These are phyloP conservation scores for Ceratocystis harringtonii DNA, from an alignment of 2,329 filamentous ascomycete species.

Conservation along the genomic window DNA sequence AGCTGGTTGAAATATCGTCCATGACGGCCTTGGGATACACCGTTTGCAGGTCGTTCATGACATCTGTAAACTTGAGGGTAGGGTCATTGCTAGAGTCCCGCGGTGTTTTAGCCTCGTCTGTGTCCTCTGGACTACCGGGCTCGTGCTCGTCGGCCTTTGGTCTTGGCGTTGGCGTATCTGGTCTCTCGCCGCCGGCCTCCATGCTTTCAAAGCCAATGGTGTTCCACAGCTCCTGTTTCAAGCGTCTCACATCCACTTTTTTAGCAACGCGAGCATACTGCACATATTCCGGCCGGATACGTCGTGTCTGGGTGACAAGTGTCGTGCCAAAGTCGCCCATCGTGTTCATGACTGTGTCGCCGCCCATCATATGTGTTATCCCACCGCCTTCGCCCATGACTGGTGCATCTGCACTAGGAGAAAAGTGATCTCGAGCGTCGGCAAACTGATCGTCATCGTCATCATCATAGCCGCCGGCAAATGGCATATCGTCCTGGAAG, in stretches of 20 bases:
- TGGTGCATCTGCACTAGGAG: slow-evolving; percentile 43
- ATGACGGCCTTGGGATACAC: slow-evolving; percentile 79
- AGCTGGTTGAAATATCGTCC: slow-evolving; percentile 86
- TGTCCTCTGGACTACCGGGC: not conserved
- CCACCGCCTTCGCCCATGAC: slow-evolving; percentile 32
- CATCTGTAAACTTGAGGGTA: slow-evolving; percentile 66
- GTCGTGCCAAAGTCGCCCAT: slow-evolving; percentile 47
- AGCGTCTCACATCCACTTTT: slow-evolving; percentile 52
- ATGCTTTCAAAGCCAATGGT: slow-evolving; percentile 44
- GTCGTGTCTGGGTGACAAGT: slow-evolving; percentile 48
- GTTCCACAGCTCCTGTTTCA: slow-evolving; percentile 59
- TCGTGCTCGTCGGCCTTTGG: slow-evolving; percentile 5
- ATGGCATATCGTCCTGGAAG: slow-evolving; percentile 77
- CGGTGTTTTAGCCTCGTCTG: slow-evolving; percentile 22
- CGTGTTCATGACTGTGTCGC: slow-evolving; percentile 33
- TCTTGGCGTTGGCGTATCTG: slow-evolving; percentile 22
- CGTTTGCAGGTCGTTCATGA: slow-evolving; percentile 76
- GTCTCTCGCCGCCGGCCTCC: slow-evolving; percentile 24
- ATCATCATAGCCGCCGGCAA: slow-evolving; percentile 47
- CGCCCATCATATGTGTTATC: slow-evolving; percentile 36
- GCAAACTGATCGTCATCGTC: slow-evolving; percentile 62
- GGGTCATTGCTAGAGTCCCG: slow-evolving; percentile 26
- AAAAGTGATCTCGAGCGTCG: slow-evolving; percentile 66
- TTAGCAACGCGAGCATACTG: slow-evolving; percentile 56
- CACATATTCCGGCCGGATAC: slow-evolving; percentile 52